These are phyloP conservation scores for Phaeoacremonium minimum DNA, from an alignment of 2,329 filamentous ascomycete species.

Conservation along the genomic window DNA sequence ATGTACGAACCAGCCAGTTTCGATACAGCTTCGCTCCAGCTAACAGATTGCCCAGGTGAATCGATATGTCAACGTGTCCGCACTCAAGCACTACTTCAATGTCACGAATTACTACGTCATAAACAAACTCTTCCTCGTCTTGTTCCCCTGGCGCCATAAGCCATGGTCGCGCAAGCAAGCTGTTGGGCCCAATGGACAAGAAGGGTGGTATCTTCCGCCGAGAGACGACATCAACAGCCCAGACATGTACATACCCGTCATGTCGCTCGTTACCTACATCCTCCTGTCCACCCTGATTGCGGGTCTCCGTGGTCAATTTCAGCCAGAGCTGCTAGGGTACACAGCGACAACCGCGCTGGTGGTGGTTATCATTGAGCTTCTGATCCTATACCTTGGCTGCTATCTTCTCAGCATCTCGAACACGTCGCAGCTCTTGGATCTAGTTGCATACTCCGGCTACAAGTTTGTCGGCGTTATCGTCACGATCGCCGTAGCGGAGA, in stretches of 20 bases:
- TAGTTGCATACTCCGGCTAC: conserved; percentile 95
- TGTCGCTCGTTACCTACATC: conserved; percentile 97
- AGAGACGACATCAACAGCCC: conserved; percentile 95
- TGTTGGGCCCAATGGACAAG: conserved; percentile 63
- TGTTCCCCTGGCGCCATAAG: conserved; percentile 97
- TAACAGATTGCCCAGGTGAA: conserved; percentile 35
- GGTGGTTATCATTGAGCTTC: conserved; percentile 81
- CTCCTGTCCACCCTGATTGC: conserved; percentile 87
- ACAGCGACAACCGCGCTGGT: conserved; percentile 81
- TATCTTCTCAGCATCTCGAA: conserved; percentile 93
- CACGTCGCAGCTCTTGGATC: conserved; percentile 85
- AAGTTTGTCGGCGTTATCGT: conserved; percentile 97
- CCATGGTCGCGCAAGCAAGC: conserved; percentile 93
- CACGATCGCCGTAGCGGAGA: conserved; percentile 75
- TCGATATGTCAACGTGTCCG: conserved; percentile 83
- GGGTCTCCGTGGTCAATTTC: conserved; percentile 84
- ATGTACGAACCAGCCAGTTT: conserved; percentile 51
- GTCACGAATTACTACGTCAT: conserved; percentile 96
- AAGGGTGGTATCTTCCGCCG: conserved; percentile 81
- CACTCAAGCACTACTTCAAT: conserved; percentile 98
- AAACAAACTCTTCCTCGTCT: conserved; percentile 86
- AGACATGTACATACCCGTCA: conserved; percentile 99
- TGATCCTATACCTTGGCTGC: conserved; percentile 86
- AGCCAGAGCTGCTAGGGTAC: conserved; percentile 87
- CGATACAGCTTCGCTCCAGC: neutral